Conservation (phyloP, 1,139 yeast species). For the Yamadazyma jaroonii region DNA sequence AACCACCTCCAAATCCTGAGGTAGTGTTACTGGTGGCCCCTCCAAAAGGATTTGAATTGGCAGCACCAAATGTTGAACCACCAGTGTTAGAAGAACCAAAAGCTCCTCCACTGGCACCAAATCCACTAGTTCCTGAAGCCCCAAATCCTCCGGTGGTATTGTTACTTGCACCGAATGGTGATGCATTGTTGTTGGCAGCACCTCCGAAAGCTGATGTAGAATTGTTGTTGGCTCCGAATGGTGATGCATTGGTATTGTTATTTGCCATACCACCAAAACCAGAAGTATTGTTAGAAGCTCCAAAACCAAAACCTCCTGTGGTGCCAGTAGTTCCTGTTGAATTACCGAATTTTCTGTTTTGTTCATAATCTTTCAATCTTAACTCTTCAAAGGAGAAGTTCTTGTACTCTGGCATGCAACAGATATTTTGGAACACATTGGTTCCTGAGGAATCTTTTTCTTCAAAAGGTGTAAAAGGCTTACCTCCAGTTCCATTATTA, state of each 20-base stretch:
- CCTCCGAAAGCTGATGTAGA: conserved; percentile 18
- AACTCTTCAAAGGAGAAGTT: conserved; percentile 84
- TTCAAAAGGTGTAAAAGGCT: conserved; percentile 59
- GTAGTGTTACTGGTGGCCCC: conserved; percentile 11
- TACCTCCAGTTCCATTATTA: conserved; percentile 69
- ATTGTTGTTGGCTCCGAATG: conserved; percentile 22
- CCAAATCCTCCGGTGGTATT: conserved; percentile 11
- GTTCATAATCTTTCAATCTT: conserved; percentile 84
- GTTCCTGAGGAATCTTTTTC: conserved; percentile 71
- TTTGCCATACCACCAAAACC: conserved; percentile 29
- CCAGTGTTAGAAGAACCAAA: conserved; percentile 14
- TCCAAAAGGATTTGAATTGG: conserved; percentile 23
- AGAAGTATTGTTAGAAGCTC: conserved; percentile 13
- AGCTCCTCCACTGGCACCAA: conserved; percentile 19
- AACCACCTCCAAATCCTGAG: conserved; percentile 31
- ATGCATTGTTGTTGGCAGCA: conserved; percentile 14
- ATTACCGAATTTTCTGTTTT: conserved; percentile 62
- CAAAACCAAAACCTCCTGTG: conserved; percentile 34
- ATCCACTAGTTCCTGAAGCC: conserved; percentile 20
- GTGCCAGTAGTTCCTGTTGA: conserved; percentile 22
- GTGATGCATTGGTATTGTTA: conserved; percentile 17
- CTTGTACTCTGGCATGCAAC: conserved; percentile 87
- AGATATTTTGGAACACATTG: conserved; percentile 68
- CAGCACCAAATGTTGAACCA: conserved; percentile 17
- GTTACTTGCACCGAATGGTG: conserved; percentile 15